phyloP scores from a whole-genome alignment of 179 eudicot species.

The Nepenthes alata region DNA sequence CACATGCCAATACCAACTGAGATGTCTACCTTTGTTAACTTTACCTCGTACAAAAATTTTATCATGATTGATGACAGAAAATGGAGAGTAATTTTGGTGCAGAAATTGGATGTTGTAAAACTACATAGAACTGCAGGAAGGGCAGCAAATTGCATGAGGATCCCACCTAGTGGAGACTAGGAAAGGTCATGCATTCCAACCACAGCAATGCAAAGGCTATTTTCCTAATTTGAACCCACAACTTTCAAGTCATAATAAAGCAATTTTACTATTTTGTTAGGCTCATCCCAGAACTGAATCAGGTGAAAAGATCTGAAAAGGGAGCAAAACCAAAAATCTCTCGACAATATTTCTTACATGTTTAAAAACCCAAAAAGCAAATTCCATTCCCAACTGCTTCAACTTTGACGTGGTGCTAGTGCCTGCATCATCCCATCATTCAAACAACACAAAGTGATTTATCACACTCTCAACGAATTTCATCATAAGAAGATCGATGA shows the following conservation, averaged over 20 bases:
- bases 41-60: not conserved
- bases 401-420: slow-evolving; percentile 72
- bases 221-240: too few species aligned
- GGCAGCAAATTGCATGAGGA: too few species aligned
- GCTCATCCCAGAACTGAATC: not conserved
- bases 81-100: not conserved
- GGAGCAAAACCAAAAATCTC: slow-evolving; percentile 1
- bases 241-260: too few species aligned
- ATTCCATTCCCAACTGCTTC: slow-evolving; percentile 97
- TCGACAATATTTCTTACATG: slow-evolving; percentile 49
- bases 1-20: not conserved
- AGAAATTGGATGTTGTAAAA: not conserved
- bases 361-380: slow-evolving; percentile 95
- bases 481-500: not conserved
- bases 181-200: too few species aligned
- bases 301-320: not conserved
- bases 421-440: slow-evolving; percentile 33
- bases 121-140: not conserved
- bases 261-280: too few species aligned
- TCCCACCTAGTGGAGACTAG: too few species aligned
- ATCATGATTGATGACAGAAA: not conserved
- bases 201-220: too few species aligned
- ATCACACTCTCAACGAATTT: too few species aligned
- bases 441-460: not conserved
- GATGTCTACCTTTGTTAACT: not conserved